A percentile compares a stretch with the other conserved stretches of the same genome.
phyloP scores from a whole-genome alignment of 2,329 filamentous ascomycete species.

The Botrytis fragariae region DNA sequence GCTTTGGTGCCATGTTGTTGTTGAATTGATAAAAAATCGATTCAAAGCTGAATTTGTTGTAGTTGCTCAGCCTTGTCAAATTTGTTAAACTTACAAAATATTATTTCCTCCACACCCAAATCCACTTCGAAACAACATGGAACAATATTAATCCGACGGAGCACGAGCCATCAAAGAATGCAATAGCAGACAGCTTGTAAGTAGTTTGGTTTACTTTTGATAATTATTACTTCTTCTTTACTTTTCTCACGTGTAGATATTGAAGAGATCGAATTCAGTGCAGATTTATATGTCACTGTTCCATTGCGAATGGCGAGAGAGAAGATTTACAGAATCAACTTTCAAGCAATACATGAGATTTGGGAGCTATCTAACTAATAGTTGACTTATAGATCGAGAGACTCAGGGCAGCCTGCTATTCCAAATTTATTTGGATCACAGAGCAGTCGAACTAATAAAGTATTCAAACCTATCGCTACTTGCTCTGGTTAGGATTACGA shows the following conservation, averaged over 20 bases:
- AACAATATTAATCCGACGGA: background rate
- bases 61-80: slow-evolving; percentile 20
- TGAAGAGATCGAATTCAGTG: background rate
- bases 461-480: background rate
- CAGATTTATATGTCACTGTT: background rate
- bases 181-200: background rate
- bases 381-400: slow-evolving; percentile 7
- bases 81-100: background rate
- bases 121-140: background rate
- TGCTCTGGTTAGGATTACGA: background rate
- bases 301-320: background rate
- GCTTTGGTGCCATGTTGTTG: slow-evolving; percentile 36
- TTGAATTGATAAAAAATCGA: slow-evolving; percentile 4
- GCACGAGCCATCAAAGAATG: background rate
- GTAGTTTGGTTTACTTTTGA: background rate
- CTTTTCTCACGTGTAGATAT: background rate
- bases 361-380: slow-evolving; percentile 4
- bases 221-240: background rate
- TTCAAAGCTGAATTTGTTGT: slow-evolving; percentile 10
- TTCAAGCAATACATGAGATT: background rate
- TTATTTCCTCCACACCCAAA: slow-evolving; percentile 11
- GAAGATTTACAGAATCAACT: background rate
- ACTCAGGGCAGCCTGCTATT: background rate
- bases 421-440: background rate
- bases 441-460: background rate